A percentile compares a stretch with the other conserved stretches of the same genome.
Conservation (phyloP, 2,329 filamentous ascomycete genomes). For the Mycosphaerella sp. region DNA sequence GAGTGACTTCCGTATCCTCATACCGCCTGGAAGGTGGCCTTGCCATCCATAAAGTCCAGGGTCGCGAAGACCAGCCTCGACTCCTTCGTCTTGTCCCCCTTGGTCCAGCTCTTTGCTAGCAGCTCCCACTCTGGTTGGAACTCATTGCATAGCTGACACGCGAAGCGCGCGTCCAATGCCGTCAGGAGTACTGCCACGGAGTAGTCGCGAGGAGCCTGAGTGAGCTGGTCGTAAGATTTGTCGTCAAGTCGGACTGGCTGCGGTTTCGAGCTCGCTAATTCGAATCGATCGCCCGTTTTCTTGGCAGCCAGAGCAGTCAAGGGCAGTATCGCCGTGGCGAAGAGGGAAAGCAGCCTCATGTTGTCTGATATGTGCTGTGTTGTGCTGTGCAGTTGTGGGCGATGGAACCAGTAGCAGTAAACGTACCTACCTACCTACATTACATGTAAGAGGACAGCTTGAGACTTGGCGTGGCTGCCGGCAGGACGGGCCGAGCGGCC, state of each 20-base stretch:
- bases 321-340: constrained; percentile 55
- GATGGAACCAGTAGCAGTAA: not conserved
- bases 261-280: constrained; percentile 63
- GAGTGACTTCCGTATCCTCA: not conserved
- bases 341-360: constrained; percentile 63
- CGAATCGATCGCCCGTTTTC: constrained; percentile 58
- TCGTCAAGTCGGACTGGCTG: constrained; percentile 76
- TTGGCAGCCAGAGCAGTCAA: constrained; percentile 56
- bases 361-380: constrained; percentile 29
- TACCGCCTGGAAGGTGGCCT: constrained; percentile 81
- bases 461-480: constrained; percentile 1
- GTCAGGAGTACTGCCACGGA: constrained; percentile 77
- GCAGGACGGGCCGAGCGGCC: too few relatives aligned
- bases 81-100: constrained; percentile 69
- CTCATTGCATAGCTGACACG: constrained; percentile 78
- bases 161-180: constrained; percentile 74
- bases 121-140: constrained; percentile 95
- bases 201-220: constrained; percentile 73
- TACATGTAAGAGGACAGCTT: constrained; percentile 14
- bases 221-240: constrained; percentile 66
- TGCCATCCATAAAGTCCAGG: constrained; percentile 81
- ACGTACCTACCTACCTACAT: not conserved
- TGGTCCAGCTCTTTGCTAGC: constrained; percentile 76
- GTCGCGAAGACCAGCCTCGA: constrained; percentile 73
- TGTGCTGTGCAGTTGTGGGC: constrained; percentile 1